Base-by-base conservation (phyloP, 805 yeast genomes). In the Starmerella ratchasimensis region DNA sequence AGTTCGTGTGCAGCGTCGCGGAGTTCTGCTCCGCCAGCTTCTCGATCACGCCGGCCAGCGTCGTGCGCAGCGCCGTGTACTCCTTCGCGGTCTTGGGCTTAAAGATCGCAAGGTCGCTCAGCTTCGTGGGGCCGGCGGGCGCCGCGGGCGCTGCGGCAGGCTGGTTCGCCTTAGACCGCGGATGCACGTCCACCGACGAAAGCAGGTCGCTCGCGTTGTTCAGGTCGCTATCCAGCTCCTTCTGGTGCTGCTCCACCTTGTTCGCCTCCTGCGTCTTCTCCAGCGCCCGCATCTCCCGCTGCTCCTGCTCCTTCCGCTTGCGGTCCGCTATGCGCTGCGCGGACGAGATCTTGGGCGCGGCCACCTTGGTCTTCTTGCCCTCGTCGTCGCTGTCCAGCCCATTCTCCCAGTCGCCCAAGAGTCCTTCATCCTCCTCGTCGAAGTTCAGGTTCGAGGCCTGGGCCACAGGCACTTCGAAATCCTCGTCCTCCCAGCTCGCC, bases 131-230 rank as follows among this genome's bases (percentile, higher is more conserved):
- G 7, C 58, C 57, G 5, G 62, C 62, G 13, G 49, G 31, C 2
- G 45, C 47, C 3, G 47, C 51, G 65, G 71, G 44, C 60, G 38
- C 42, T 13, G 46, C 38, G 2, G 50, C 42, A 10, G 39, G 33
- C 71, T 37, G 70, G 68, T 36, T 29, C 9, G 31, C 13, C 32
- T 39, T 36, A 11, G 44, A 36, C 4, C 59, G 47, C 20, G 62
- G 62, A 43, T 58, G 62, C 31, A 56, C 47, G 36, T 55, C 58
- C 16, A 56, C 55, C 23, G 84, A 94, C 22, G 84, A 94, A 56
- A 88, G 83, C 50, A 88, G 65, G 51, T 81, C 93, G 7, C 94
- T 88, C 22, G 98, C 97, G 56, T 81, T 82, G 59, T 81, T 82
- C 58, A 88, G 66, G 62, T 88, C 98, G 20, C 93, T 71, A 33